A percentile compares a stretch with the other conserved stretches of the same genome.
Evolutionary conservation across 345 rosid genomes (phyloP).

Genomic region (Hirschfeldia incana): DNA sequence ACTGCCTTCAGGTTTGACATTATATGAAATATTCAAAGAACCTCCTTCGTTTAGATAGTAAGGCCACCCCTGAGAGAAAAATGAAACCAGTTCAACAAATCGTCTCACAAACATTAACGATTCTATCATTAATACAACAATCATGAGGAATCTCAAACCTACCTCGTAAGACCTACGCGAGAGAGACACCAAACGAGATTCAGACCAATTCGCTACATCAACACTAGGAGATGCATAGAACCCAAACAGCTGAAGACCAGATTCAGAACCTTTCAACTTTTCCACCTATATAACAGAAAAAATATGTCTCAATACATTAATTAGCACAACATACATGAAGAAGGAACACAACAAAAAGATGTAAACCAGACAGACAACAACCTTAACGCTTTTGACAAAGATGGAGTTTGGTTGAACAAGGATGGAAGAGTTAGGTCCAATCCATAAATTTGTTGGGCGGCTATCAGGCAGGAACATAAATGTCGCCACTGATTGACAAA

Average conservation of each 20-base stretch:
- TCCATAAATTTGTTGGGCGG: constrained; percentile 45
- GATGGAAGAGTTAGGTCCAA: constrained; percentile 68
- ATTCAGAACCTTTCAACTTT: constrained; percentile 43
- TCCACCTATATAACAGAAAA: constrained; percentile 41
- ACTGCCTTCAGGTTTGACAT: constrained; percentile 46
- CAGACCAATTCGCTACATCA: constrained; percentile 57
- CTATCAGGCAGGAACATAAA: constrained; percentile 55
- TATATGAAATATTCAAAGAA: constrained; percentile 65
- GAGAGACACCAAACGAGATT: constrained; percentile 40
- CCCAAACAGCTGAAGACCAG: constrained; percentile 58
- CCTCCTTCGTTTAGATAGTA: constrained; percentile 63
- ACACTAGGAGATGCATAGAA: constrained; percentile 63
- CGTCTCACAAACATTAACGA: background rate
- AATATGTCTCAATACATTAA: background rate
- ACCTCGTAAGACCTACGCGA: constrained; percentile 58
- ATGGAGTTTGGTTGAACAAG: constrained; percentile 61
- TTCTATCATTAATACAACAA: background rate
- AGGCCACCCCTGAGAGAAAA: constrained; percentile 56
- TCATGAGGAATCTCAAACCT: constrained; percentile 31
- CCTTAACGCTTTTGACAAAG: constrained; percentile 73
- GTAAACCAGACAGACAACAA: constrained; percentile 22
- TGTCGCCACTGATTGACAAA: constrained; percentile 53
- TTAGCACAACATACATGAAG: background rate
- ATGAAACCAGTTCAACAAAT: constrained; percentile 16
- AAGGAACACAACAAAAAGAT: background rate